phyloP scores from a whole-genome alignment of 257 asterid species.

The Solanum microdontum region DNA sequence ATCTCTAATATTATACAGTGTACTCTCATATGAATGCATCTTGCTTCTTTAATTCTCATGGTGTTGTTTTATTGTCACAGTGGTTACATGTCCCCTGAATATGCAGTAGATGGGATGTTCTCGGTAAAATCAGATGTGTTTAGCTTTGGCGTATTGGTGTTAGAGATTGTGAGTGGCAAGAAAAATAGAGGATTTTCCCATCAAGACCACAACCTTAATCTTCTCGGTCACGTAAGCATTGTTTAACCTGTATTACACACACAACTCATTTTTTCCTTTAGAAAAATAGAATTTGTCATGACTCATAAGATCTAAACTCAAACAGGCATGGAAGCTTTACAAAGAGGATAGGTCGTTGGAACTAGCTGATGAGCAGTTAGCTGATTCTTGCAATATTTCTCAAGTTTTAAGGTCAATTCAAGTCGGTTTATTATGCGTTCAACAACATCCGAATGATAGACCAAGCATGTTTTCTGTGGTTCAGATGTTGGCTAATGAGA shows the following conservation, averaged over 20 bases:
- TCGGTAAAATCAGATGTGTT: conserved; percentile 23
- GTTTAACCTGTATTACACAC: not conserved
- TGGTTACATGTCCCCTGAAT: conserved; percentile 28
- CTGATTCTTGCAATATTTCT: not conserved
- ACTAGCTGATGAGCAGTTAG: not conserved
- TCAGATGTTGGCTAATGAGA: not conserved
- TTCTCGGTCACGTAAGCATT: conserved; percentile 18
- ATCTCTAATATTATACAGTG: not conserved
- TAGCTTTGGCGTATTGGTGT: conserved; percentile 18
- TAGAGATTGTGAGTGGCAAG: conserved; percentile 17
- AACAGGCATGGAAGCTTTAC: conserved; percentile 3
- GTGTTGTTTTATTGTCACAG: not conserved
- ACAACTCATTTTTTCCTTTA: not conserved
- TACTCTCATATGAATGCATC: not conserved
- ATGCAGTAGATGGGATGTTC: conserved; percentile 17
- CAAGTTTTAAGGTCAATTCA: not conserved
- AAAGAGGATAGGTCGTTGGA: not conserved
- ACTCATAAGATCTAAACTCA: not conserved
- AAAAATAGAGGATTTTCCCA: conserved; percentile 16
- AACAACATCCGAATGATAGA: not conserved
- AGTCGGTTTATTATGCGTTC: not conserved
- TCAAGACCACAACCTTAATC: conserved; percentile 14
- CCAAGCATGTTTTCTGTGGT: not conserved
- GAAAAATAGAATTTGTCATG: not conserved
- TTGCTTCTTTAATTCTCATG: not conserved